Conservation (phyloP, 495 filamentous ascomycete species). For the Aspergillus egyptiacus region DNA sequence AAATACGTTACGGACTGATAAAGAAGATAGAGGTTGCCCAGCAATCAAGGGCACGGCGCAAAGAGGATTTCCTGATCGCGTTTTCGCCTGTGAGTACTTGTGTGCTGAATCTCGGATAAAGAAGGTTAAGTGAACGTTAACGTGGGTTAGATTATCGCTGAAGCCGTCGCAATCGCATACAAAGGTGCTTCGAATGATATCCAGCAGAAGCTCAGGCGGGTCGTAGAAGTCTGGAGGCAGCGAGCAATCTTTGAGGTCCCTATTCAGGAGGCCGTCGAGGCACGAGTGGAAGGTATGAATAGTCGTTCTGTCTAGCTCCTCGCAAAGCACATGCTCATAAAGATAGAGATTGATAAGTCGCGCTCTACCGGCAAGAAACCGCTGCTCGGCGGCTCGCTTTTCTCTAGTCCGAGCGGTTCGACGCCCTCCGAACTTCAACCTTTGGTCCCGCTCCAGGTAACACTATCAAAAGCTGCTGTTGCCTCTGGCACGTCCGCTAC, state of each 20-base stretch:
- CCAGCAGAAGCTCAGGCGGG: slow-evolving; percentile 78
- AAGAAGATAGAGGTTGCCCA: slow-evolving; percentile 74
- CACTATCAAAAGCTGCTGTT: slow-evolving; percentile 62
- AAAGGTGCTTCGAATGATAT: slow-evolving; percentile 77
- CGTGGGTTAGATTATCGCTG: slow-evolving; percentile 61
- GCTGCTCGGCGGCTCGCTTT: slow-evolving; percentile 65
- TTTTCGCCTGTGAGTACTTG: slow-evolving; percentile 62
- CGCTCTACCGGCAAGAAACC: slow-evolving; percentile 61
- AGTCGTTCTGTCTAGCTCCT: background rate
- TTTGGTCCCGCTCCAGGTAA: slow-evolving; percentile 64
- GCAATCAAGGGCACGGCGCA: slow-evolving; percentile 83
- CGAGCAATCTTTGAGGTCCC: slow-evolving; percentile 75
- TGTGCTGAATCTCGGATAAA: background rate
- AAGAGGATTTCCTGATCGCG: slow-evolving; percentile 85
- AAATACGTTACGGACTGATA: slow-evolving; percentile 15
- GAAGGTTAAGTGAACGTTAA: slow-evolving; percentile 28
- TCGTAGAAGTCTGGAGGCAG: slow-evolving; percentile 90
- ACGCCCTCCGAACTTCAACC: slow-evolving; percentile 72
- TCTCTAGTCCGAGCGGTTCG: slow-evolving; percentile 48
- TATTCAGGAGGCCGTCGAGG: slow-evolving; percentile 72
- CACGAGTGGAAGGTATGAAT: slow-evolving; percentile 63
- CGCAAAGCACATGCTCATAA: slow-evolving; percentile 5
- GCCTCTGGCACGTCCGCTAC: slow-evolving; percentile 54
- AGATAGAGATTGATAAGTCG: slow-evolving; percentile 69
- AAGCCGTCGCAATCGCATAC: slow-evolving; percentile 78